phyloP scores from a whole-genome alignment of 2,329 filamentous ascomycete genomes.

The Colletotrichum noveboracense region DNA sequence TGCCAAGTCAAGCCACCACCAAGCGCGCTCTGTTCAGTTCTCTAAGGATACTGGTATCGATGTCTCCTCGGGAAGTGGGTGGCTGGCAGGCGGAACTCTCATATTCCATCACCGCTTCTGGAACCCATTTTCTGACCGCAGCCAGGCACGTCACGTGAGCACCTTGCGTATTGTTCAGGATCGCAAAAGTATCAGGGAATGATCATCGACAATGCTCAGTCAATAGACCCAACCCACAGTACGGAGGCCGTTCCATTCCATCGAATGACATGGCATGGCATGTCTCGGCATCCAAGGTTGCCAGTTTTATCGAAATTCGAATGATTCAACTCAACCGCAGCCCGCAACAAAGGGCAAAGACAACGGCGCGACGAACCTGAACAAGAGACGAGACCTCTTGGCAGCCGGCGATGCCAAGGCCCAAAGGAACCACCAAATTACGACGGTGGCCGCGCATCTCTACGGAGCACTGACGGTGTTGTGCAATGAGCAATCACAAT shows the following conservation, averaged over 20 bases:
- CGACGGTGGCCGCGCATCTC: not conserved
- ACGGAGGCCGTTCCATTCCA: not conserved
- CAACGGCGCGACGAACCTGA: not conserved
- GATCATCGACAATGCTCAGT: not conserved
- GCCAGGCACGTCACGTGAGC: not conserved
- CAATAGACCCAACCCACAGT: not conserved
- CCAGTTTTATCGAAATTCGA: not conserved
- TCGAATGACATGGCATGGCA: conserved; percentile 1
- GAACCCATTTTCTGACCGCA: not conserved
- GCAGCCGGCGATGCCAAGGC: not conserved
- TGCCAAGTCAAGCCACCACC: not conserved
- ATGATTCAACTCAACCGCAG: not conserved
- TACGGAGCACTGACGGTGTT: not conserved
- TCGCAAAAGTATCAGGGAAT: not conserved
- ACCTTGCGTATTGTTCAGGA: not conserved
- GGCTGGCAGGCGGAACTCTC: not conserved
- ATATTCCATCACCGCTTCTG: not conserved
- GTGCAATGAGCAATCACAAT: not conserved
- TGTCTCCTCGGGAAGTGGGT: not conserved
- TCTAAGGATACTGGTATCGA: not conserved
- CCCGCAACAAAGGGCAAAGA: not conserved
- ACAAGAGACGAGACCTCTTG: conserved; percentile 2
- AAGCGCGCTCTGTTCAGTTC: not conserved
- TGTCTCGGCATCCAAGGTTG: not conserved
- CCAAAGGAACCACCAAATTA: not conserved